Conservation (phyloP, 2,329 filamentous ascomycete species). For the Cladophialophora chaetospira region DNA sequence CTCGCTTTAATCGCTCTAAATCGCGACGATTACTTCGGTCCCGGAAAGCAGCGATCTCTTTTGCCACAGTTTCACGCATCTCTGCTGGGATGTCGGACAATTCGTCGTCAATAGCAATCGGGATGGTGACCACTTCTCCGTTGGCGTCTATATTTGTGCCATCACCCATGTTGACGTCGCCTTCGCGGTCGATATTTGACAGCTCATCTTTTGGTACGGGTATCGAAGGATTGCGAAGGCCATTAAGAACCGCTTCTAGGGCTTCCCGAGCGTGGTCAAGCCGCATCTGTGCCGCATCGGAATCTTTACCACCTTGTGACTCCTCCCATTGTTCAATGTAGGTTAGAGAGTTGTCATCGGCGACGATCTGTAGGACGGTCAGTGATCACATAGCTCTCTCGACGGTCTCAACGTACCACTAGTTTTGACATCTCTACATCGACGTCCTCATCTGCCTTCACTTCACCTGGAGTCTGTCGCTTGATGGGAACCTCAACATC, state of each 20-base stretch:
- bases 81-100: constrained; percentile 92
- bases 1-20: constrained; percentile 78
- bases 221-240: constrained; percentile 69
- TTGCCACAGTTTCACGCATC: constrained; percentile 91
- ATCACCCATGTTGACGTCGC: constrained; percentile 65
- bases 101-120: constrained; percentile 85
- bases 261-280: constrained; percentile 69
- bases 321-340: constrained; percentile 83
- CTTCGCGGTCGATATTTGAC: constrained; percentile 61
- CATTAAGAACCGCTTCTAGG: constrained; percentile 67
- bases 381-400: constrained; percentile 21
- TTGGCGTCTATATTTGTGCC: constrained; percentile 57
- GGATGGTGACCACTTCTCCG: constrained; percentile 79
- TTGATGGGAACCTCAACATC: constrained; percentile 80
- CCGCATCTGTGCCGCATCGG: constrained; percentile 64
- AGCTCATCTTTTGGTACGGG: constrained; percentile 48
- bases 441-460: constrained; percentile 41
- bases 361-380: constrained; percentile 54
- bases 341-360: constrained; percentile 79
- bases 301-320: constrained; percentile 63
- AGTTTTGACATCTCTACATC: constrained; percentile 62
- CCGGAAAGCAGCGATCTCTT: constrained; percentile 90
- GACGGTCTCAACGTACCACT: constrained; percentile 51
- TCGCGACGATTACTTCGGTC: constrained; percentile 88
- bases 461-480: constrained; percentile 60